A percentile compares a stretch with the other conserved stretches of the same genome.
Conservation (phyloP, 768 basidiomycete genomes). For the Boletus reticulatus region DNA sequence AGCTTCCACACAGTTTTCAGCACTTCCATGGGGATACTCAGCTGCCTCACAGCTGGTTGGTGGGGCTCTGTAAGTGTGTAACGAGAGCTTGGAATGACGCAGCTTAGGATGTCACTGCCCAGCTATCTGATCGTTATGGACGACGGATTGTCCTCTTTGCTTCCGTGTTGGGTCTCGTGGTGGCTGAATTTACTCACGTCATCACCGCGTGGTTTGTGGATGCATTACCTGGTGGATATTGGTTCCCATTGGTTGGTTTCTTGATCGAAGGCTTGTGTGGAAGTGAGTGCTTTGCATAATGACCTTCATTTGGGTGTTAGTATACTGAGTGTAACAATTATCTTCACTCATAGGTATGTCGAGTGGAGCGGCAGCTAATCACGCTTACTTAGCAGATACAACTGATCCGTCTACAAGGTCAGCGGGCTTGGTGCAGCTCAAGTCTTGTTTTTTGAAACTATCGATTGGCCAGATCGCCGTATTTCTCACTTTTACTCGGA, state of each 20-base stretch:
- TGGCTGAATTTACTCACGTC: slow-evolving; percentile 66
- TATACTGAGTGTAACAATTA: not conserved
- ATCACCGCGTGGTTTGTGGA: slow-evolving; percentile 58
- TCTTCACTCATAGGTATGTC: slow-evolving; percentile 42
- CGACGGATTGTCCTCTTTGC: slow-evolving; percentile 63
- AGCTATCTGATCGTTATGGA: slow-evolving; percentile 80
- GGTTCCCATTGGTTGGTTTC: slow-evolving; percentile 69
- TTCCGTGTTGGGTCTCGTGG: slow-evolving; percentile 56
- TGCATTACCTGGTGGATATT: slow-evolving; percentile 75
- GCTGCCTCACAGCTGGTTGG: slow-evolving; percentile 78
- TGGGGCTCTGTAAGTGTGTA: slow-evolving; percentile 71
- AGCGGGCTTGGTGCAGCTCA: not conserved
- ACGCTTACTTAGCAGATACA: slow-evolving; percentile 73
- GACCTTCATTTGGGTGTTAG: not conserved
- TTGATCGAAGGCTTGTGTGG: slow-evolving; percentile 69
- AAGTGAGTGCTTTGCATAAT: slow-evolving; percentile 41
- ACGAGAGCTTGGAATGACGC: not conserved
- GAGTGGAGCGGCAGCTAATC: slow-evolving; percentile 47
- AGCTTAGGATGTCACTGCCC: not conserved
- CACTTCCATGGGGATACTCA: slow-evolving; percentile 65
- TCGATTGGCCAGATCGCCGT: slow-evolving; percentile 47
- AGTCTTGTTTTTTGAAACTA: slow-evolving; percentile 1
- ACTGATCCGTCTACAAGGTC: slow-evolving; percentile 55
- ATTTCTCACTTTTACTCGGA: slow-evolving; percentile 65
- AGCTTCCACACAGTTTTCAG: slow-evolving; percentile 49